These are phyloP conservation scores for Talaromyces borbonicus DNA, from an alignment of 495 filamentous ascomycete species.

Conservation along the genomic window DNA sequence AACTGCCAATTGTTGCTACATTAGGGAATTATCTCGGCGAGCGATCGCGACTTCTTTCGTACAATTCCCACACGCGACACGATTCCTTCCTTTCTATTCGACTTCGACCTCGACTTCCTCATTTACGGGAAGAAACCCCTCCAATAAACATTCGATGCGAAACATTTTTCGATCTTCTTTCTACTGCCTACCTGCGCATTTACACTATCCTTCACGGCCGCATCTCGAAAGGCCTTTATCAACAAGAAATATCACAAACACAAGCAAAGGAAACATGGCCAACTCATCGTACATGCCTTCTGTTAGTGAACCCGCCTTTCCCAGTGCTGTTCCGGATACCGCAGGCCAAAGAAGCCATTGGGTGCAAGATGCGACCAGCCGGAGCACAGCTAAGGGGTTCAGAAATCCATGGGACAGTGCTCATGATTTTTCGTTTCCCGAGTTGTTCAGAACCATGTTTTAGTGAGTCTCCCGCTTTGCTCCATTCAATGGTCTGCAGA, in stretches of 20 bases:
- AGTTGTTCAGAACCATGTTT: conserved; percentile 9
- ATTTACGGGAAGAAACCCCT: too few relatives aligned
- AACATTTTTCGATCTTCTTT: background rate
- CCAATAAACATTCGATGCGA: background rate
- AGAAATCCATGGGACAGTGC: conserved; percentile 9
- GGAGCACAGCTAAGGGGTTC: background rate
- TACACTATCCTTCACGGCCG: background rate
- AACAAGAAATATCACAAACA: background rate
- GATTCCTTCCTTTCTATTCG: too few relatives aligned
- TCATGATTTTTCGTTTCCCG: conserved; percentile 5
- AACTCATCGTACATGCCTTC: background rate
- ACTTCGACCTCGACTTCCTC: too few relatives aligned
- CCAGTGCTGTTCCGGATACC: conserved; percentile 2
- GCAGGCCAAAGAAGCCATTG: conserved; percentile 9
- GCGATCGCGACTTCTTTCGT: too few relatives aligned
- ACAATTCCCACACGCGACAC: too few relatives aligned
- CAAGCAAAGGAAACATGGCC: background rate
- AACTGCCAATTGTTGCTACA: too few relatives aligned
- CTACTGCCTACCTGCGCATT: background rate
- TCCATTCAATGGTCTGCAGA: background rate
- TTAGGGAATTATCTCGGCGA: too few relatives aligned
- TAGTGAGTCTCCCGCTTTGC: background rate
- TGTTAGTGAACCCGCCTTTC: conserved; percentile 4
- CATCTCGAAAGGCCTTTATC: background rate
- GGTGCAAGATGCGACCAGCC: conserved; percentile 3